A percentile compares a stretch with the other conserved stretches of the same genome.
Evolutionary conservation across 306 rosid species (phyloP).

Genomic region (Astragalus membranaceus): DNA sequence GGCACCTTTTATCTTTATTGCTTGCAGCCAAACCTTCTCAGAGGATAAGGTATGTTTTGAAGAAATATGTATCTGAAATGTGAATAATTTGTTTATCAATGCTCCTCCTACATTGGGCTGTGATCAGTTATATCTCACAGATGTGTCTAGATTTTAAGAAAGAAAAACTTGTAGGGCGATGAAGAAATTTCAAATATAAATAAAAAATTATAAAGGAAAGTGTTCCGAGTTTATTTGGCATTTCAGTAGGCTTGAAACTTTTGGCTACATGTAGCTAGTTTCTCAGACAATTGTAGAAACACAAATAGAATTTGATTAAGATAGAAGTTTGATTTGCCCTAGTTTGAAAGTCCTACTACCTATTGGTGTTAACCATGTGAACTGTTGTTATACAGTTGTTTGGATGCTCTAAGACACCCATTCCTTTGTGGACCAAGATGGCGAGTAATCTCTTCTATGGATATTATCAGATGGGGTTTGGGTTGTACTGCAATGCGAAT

Average conservation of each 20-base stretch:
- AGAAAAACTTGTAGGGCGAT: background rate
- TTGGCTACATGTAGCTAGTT: conserved; percentile 8
- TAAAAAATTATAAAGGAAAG: background rate
- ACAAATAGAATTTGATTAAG: background rate
- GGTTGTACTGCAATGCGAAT: conserved; percentile 88
- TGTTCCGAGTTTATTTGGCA: background rate
- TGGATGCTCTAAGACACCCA: conserved; percentile 96
- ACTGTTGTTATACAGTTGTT: conserved; percentile 60
- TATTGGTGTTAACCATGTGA: background rate
- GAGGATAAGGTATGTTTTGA: conserved; percentile 60
- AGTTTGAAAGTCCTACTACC: background rate
- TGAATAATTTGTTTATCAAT: conserved; percentile 17
- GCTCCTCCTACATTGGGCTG: background rate
- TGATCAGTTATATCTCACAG: conserved; percentile 4
- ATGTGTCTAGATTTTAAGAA: conserved; percentile 3
- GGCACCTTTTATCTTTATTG: conserved; percentile 87
- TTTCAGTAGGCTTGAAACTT: conserved; percentile 15
- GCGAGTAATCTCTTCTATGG: conserved; percentile 88
- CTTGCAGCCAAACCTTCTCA: conserved; percentile 76
- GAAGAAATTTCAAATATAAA: conserved; percentile 7
- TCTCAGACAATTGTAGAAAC: conserved; percentile 6
- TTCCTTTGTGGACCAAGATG: conserved; percentile 98
- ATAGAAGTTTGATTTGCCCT: conserved; percentile 2
- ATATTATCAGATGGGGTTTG: conserved; percentile 91
- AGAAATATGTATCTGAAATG: conserved; percentile 10